Evolutionary conservation across 345 rosid genomes (phyloP), one percentile per base, ranked within the genome.

Genomic region (Aurinia saxatilis): DNA sequence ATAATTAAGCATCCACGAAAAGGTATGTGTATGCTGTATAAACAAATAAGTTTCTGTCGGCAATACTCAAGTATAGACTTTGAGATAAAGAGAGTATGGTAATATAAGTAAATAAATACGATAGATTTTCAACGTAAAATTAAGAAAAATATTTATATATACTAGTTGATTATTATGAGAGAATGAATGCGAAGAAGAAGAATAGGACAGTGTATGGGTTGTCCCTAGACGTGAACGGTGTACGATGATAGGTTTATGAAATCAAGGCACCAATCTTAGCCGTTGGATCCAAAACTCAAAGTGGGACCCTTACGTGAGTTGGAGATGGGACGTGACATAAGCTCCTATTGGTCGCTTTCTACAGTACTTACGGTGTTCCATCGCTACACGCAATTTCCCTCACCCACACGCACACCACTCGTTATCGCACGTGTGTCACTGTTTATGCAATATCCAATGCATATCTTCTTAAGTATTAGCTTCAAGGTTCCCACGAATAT

Each of bases 281-380:
- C 75, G 75, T 64, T 64, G 6, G 75, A 71, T 71, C 17, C 34
- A 42, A 41, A 41, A 10, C 2, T 10, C 8, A 8, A 7, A 36
- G 5, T 45, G 69, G 65, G 65, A 41, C 54, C n/a, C 65, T 17
- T 17, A 56, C 29, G 36, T 45, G 65, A 71, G 65, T 56, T 56
- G 65, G 46, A 42, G 73, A 71, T 71, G 60, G 55, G 75, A 71
- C 75, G 65, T 71, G 70, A 57, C 70, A 56, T 50, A 23, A 52
- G 38, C 63, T 64, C 8, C 65, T 23, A 49, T 64, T 50, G 75
- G 70, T 71, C 65, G 48, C 65, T 64, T 63, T 71, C 75, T 27
- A 64, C 70, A 40, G 63, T 63, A 54, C 65, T 63, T 64, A 48
- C 70, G 75, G 75, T 64, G 75, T 71, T 71, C 70, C 25, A 64